Percentiles rank a stretch among this genome's conserved stretches.
phyloP scores from a whole-genome alignment of 2,329 filamentous ascomycete species.

The Trichophyton benhamiae region DNA sequence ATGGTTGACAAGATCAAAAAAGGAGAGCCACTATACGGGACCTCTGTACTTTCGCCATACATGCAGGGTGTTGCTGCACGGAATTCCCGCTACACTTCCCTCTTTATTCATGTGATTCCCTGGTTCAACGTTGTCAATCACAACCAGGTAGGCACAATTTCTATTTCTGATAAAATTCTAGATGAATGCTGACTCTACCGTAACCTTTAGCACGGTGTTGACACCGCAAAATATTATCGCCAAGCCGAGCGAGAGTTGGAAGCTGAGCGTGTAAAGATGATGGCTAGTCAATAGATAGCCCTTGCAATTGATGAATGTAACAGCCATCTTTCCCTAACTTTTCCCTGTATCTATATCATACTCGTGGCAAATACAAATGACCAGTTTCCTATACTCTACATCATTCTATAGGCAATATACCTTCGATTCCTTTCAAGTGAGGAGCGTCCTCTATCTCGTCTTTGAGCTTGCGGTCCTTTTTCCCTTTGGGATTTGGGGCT shows the following conservation, averaged over 20 bases:
- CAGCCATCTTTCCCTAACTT: neutral
- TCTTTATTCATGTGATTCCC: constrained; percentile 72
- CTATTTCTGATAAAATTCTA: neutral
- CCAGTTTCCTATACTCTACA: neutral
- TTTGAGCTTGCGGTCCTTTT: constrained; percentile 52
- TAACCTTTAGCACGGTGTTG: constrained; percentile 64
- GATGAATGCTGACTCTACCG: constrained; percentile 10
- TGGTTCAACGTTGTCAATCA: constrained; percentile 99
- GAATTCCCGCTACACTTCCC: constrained; percentile 81
- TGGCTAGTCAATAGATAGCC: neutral
- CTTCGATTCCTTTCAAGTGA: neutral
- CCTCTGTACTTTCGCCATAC: constrained; percentile 63
- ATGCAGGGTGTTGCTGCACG: constrained; percentile 87
- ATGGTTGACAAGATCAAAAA: constrained; percentile 96
- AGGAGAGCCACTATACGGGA: constrained; percentile 80
- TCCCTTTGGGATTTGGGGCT: constrained; percentile 53
- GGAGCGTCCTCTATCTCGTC: constrained; percentile 36
- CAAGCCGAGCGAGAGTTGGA: constrained; percentile 91
- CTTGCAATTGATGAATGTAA: neutral
- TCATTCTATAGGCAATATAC: neutral
- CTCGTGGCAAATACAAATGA: constrained; percentile 1
- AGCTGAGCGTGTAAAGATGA: constrained; percentile 46
- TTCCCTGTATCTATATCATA: constrained; percentile 7
- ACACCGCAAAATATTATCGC: constrained; percentile 96
- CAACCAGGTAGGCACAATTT: constrained; percentile 42